These are phyloP conservation scores for Populus ilicifolia DNA, from an alignment of 345 rosid species.

Conservation along the genomic window DNA sequence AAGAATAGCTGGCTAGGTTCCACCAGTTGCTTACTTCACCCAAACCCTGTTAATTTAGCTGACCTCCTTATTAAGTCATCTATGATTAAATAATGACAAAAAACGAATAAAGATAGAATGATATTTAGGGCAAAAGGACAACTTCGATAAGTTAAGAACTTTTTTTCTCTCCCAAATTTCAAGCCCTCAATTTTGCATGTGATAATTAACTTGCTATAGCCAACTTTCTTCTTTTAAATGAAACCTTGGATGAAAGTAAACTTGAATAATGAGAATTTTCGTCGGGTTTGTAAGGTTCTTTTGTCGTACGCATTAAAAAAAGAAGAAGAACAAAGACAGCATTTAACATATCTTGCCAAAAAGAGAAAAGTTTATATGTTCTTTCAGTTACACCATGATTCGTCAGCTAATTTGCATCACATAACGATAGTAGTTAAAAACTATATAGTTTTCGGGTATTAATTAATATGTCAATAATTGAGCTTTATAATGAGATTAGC, in stretches of 20 bases:
- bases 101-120: no score
- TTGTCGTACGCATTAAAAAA: background rate
- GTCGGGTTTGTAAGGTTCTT: background rate
- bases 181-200: background rate
- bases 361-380: background rate
- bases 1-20: background rate
- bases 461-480: no score
- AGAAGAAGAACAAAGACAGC: background rate
- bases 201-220: background rate
- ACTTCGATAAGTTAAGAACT: no score
- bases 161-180: no score
- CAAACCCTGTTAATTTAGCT: conserved; percentile 7
- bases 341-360: background rate
- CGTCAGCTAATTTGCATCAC: background rate
- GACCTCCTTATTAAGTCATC: background rate
- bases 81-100: no score
- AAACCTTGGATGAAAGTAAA: background rate
- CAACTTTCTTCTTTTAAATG: background rate
- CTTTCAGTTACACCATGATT: background rate
- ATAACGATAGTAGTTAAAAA: background rate
- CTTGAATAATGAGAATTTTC: background rate
- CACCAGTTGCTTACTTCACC: background rate
- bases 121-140: no score
- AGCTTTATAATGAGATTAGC: background rate
- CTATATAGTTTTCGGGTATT: background rate